phyloP scores from a whole-genome alignment of 1,284 basidiomycete species.

The Psilocybe mexicana region DNA sequence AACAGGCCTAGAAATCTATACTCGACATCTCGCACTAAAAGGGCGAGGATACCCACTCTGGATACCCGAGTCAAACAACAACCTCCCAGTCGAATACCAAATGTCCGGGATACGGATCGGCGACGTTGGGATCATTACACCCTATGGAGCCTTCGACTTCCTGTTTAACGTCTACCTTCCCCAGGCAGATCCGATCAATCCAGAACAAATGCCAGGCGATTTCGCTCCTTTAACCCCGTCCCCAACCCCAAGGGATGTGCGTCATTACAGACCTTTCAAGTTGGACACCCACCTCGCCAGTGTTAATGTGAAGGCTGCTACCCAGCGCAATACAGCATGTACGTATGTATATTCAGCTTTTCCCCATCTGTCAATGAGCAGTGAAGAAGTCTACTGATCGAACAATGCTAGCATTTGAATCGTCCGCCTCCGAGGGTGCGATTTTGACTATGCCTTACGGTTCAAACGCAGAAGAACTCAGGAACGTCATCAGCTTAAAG shows the following conservation, averaged over 20 bases:
- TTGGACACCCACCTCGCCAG: conserved; percentile 11
- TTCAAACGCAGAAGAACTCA: conserved; percentile 13
- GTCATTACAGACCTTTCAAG: conserved; percentile 2
- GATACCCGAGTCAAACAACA: conserved; percentile 10
- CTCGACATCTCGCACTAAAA: conserved; percentile 8
- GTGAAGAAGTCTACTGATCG: too few species aligned
- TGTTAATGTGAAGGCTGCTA: conserved; percentile 3
- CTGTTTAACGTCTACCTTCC: conserved; percentile 29
- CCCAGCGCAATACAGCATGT: not conserved
- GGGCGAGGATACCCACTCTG: conserved; percentile 12
- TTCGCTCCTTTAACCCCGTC: conserved; percentile 10
- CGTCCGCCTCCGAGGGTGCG: conserved; percentile 15
- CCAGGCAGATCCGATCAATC: conserved; percentile 18
- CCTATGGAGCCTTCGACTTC: conserved; percentile 27
- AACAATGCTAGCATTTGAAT: not conserved
- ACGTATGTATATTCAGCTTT: not conserved
- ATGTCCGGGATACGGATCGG: conserved; percentile 24
- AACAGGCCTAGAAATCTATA: conserved; percentile 10
- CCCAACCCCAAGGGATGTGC: not conserved
- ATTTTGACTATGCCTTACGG: conserved; percentile 25
- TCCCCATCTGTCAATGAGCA: not conserved
- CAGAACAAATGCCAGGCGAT: conserved; percentile 9
- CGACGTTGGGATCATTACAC: conserved; percentile 28
- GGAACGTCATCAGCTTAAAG: conserved; percentile 10
- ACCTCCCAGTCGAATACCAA: conserved; percentile 14